Evolutionary conservation across 805 yeast genomes (phyloP).

Genomic region (Candida silvatica): DNA sequence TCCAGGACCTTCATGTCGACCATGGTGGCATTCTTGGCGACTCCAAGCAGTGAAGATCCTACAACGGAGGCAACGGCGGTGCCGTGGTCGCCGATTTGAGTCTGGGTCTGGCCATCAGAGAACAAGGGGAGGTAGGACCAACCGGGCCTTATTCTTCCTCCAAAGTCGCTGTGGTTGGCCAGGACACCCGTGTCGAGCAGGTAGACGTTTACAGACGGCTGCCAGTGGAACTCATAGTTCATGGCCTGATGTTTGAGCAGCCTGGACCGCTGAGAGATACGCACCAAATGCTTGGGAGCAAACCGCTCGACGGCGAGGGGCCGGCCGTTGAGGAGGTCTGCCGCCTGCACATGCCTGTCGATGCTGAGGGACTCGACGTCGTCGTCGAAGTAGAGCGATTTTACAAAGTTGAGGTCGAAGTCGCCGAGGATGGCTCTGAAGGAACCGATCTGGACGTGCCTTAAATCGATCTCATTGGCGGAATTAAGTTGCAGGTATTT

Average conservation of each 20-base stretch:
- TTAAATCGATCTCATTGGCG: too few relatives aligned
- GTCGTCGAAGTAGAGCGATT: slow-evolving; percentile 26
- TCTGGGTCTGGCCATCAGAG: too few relatives aligned
- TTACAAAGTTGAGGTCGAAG: slow-evolving; percentile 22
- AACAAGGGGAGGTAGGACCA: too few relatives aligned
- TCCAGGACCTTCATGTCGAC: slow-evolving; percentile 36
- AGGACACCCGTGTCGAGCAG: slow-evolving; percentile 32
- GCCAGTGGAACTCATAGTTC: slow-evolving; percentile 36
- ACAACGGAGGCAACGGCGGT: slow-evolving; percentile 49
- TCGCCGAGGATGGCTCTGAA: slow-evolving; percentile 30
- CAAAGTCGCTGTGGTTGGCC: slow-evolving; percentile 33
- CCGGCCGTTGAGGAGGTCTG: too few relatives aligned
- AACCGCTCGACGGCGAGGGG: background rate
- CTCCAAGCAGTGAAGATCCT: slow-evolving; percentile 44
- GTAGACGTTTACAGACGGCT: slow-evolving; percentile 29
- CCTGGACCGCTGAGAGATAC: slow-evolving; percentile 28
- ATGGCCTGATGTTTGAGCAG: slow-evolving; percentile 20
- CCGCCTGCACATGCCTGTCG: slow-evolving; percentile 26
- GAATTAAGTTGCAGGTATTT: too few relatives aligned
- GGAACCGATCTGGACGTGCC: slow-evolving; percentile 20
- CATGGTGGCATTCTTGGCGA: slow-evolving; percentile 35
- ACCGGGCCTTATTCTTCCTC: slow-evolving; percentile 33
- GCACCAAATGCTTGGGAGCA: slow-evolving; percentile 31
- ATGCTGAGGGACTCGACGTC: slow-evolving; percentile 28
- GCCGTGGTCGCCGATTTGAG: slow-evolving; percentile 35